Evolutionary conservation across 345 rosid species (phyloP).

Genomic region (Eucalyptus leucophloia): DNA sequence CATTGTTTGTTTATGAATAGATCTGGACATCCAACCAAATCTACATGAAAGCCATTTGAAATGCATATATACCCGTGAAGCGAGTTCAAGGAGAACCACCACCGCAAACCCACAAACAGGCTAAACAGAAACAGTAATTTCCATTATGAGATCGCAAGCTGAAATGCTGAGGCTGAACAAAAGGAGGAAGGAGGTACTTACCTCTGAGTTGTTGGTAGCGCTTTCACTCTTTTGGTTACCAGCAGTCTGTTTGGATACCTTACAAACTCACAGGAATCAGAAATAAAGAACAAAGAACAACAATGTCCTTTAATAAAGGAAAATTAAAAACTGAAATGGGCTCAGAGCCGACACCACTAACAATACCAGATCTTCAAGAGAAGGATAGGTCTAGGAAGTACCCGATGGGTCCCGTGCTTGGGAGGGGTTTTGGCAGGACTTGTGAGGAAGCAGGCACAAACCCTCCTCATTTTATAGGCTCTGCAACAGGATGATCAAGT

Average conservation of each 20-base stretch:
- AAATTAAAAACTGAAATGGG: background rate
- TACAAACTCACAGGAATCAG: background rate
- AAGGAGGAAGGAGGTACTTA: background rate
- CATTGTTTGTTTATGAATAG: background rate
- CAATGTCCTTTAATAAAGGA: background rate
- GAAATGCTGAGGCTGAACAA: background rate
- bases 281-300: background rate
- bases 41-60: background rate
- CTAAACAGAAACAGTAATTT: background rate
- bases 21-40: background rate
- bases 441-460: conserved; percentile 20
- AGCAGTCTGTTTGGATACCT: background rate
- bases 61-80: background rate
- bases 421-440: background rate
- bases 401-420: conserved; percentile 14
- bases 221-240: background rate
- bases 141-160: background rate
- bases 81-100: background rate
- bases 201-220: background rate
- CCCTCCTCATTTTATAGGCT: conserved; percentile 33
- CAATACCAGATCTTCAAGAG: background rate
- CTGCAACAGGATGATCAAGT: conserved; percentile 7
- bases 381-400: background rate
- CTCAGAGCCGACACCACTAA: background rate
- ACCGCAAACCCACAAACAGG: background rate